Percentiles rank a stretch among this genome's conserved stretches.
These are phyloP conservation scores for Domatiomyces globalis DNA, from an alignment of 2,329 filamentous ascomycete genomes.

Conservation along the genomic window DNA sequence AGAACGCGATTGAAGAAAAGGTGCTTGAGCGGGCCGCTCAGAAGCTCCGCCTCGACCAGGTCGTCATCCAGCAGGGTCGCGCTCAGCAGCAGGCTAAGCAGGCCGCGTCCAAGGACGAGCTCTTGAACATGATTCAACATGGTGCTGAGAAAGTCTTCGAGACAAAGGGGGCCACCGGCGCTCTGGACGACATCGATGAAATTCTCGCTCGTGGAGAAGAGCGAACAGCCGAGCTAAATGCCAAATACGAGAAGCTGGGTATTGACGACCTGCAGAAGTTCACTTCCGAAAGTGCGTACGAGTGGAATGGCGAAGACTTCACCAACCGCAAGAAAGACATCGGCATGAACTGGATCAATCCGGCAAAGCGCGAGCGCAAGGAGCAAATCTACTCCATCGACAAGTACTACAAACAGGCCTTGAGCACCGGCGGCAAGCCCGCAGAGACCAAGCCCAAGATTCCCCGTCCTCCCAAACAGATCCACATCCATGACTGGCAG, in stretches of 20 bases:
- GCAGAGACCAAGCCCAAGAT: slow-evolving; percentile 86
- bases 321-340: slow-evolving; percentile 70
- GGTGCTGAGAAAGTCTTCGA: slow-evolving; percentile 91
- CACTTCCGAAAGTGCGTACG: slow-evolving; percentile 90
- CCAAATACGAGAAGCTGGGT: slow-evolving; percentile 90
- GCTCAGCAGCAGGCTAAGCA: slow-evolving; percentile 82
- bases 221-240: slow-evolving; percentile 76
- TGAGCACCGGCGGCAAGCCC: slow-evolving; percentile 60
- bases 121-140: slow-evolving; percentile 96
- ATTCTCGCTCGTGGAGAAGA: slow-evolving; percentile 78
- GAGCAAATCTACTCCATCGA: slow-evolving; percentile 98
- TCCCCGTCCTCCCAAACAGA: slow-evolving; percentile 86
- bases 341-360: slow-evolving; percentile 92
- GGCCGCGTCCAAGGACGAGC: slow-evolving; percentile 87
- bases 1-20: slow-evolving; percentile 97
- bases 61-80: slow-evolving; percentile 95
- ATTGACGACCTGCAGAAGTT: slow-evolving; percentile 97
- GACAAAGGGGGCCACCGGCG: slow-evolving; percentile 50
- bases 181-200: slow-evolving; percentile 69
- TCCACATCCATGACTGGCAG: slow-evolving; percentile 87
- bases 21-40: slow-evolving; percentile 92
- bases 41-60: slow-evolving; percentile 86
- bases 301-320: slow-evolving; percentile 98
- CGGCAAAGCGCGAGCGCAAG: slow-evolving; percentile 93
- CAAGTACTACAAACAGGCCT: slow-evolving; percentile 88